Evolutionary conservation across 495 filamentous ascomycete genomes (phyloP).

Genomic region (Penicillium argentinense): DNA sequence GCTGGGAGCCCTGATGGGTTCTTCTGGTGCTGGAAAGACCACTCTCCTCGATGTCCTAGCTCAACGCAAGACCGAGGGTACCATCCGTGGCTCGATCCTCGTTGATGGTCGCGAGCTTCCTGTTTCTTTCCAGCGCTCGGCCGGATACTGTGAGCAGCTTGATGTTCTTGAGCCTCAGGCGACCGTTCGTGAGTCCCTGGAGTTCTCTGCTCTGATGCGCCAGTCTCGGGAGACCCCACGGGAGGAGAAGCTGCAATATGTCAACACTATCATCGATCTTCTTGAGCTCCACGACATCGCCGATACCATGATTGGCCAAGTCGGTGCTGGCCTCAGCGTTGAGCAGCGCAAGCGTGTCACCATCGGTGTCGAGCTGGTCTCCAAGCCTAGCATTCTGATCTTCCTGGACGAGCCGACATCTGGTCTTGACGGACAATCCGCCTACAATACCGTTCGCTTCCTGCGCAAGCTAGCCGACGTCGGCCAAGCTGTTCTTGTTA

Average conservation of each 20-base stretch:
- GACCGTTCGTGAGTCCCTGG: slow-evolving; percentile 62
- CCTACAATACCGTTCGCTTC: slow-evolving; percentile 65
- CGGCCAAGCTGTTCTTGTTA: slow-evolving; percentile 71
- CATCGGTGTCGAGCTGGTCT: slow-evolving; percentile 68
- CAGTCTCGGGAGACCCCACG: slow-evolving; percentile 50
- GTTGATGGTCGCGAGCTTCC: slow-evolving; percentile 79
- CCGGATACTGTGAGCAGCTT: slow-evolving; percentile 61
- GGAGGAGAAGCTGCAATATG: slow-evolving; percentile 60
- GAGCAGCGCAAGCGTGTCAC: slow-evolving; percentile 66
- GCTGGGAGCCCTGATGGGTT: slow-evolving; percentile 72
- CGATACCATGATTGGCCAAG: slow-evolving; percentile 52
- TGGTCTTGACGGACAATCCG: slow-evolving; percentile 63
- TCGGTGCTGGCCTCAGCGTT: slow-evolving; percentile 53
- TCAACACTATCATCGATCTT: slow-evolving; percentile 57
- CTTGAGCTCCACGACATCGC: slow-evolving; percentile 59
- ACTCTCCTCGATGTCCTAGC: slow-evolving; percentile 54
- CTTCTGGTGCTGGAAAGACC: slow-evolving; percentile 65
- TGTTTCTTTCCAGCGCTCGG: slow-evolving; percentile 73
- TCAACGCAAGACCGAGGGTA: slow-evolving; percentile 80
- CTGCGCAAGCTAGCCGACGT: slow-evolving; percentile 63
- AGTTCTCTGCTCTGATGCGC: slow-evolving; percentile 58
- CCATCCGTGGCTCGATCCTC: slow-evolving; percentile 81
- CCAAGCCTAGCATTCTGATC: slow-evolving; percentile 65
- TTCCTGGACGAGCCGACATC: slow-evolving; percentile 81
- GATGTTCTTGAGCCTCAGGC: slow-evolving; percentile 60